These are phyloP conservation scores for Raphanus sativus DNA, from an alignment of 345 rosid species.

Conservation along the genomic window DNA sequence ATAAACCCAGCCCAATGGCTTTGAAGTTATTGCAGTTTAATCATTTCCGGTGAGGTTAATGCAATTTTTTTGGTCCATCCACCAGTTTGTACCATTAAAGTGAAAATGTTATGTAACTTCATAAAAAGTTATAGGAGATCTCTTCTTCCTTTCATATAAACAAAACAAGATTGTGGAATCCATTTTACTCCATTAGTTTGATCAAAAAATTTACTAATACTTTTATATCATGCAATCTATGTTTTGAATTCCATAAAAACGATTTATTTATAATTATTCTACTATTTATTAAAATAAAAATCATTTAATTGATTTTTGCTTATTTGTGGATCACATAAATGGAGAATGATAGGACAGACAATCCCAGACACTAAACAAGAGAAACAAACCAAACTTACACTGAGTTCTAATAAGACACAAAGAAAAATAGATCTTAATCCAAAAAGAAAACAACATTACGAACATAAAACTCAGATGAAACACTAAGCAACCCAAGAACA, in stretches of 20 bases:
- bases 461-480: not conserved
- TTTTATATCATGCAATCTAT: not conserved
- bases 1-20: conserved; percentile 48
- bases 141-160: no score
- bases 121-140: not conserved
- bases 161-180: not conserved
- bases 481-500: not conserved
- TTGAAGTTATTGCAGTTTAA: conserved; percentile 26
- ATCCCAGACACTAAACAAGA: no score
- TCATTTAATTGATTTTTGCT: no score
- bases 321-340: no score
- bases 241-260: no score
- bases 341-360: no score
- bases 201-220: no score
- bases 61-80: no score
- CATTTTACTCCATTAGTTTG: not conserved
- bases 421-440: not conserved
- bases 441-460: not conserved
- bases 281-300: no score
- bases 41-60: not conserved
- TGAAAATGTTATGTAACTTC: not conserved
- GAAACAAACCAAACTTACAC: no score
- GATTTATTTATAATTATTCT: no score
- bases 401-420: no score
- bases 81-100: not conserved